Base-by-base conservation (phyloP, 768 basidiomycete species). In the Grammothele lineata region DNA sequence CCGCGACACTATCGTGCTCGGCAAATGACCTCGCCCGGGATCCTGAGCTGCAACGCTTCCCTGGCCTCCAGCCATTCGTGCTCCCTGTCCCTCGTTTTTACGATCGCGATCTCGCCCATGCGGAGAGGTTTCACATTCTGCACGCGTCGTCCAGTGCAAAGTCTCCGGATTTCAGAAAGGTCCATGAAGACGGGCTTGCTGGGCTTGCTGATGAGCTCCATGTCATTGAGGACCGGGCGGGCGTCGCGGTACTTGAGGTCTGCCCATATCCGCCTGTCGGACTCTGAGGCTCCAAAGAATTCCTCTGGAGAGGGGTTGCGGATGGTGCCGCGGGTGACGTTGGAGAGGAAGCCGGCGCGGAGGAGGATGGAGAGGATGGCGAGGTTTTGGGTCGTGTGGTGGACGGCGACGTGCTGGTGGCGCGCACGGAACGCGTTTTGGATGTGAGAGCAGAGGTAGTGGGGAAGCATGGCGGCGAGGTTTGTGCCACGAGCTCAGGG, bases 191-290 rank as follows among this genome's bases (percentile, higher is more conserved):
- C 76, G 42, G 85, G 75, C 60, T 86, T 81, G 65, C 84, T 88
- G 2, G 94, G 92, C 64, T 76, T 84, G 67, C 85, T 88, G 56
- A 98, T 74, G 64, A 95, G 78, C 40, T 78, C 69, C 84, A 97
- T 92, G 55, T 74, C 60, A 43, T 69, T 72, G 51, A 99, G 72
- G 18, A 97, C 91, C 5, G 93, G 90, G 24, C 79, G 73, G 64
- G 96, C 90, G 56, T 91, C 83, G 40, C 95, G 80, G 70, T 95
- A 94, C 69, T 99, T 99, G 55, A 97, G 81, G 41, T 85, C 81
- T 2, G 90, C 90, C 92, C 95, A 96, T 66, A 98, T 88, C 30
- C 92, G 81, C 25, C 77, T 76, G 47, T 92, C 76, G 1, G 82
- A 75, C 24, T 85, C 80, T 51, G 74, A 70, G 10, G 75, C 83